Base-by-base conservation (phyloP, 495 filamentous ascomycete genomes). In the Bathelium albidoporum region DNA sequence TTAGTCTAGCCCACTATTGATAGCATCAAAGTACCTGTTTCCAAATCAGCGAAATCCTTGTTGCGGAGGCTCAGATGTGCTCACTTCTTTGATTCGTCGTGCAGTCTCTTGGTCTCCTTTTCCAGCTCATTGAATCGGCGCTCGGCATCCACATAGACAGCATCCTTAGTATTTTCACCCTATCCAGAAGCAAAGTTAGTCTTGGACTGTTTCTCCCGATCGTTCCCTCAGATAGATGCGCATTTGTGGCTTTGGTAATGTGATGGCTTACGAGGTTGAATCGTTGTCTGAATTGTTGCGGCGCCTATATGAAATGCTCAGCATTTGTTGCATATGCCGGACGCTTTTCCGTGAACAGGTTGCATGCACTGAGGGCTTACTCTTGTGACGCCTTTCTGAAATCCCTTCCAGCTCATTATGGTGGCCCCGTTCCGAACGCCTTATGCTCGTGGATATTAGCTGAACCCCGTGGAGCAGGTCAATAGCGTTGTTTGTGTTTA, bases 401-500 rank as follows among this genome's bases (percentile, higher is more conserved):
- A 89, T 66, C 94, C 94, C 78, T 92, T 93, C 79, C 96, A 91
- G 85, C 93, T 97, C 94, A 98, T 98, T 59, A 69, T 73, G 31
- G 20, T 60, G 4, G 3, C 16, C 58, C 49, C 9, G 2, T 3
- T 55, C 62, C 28, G 29, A 18, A 53, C n/a, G 22, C 49, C 24
- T 60, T 41, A 5, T 18, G 55, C 28, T 16, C 34, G 58, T 22
- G 9, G 26, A 24, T 22, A 22, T 41, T 2, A 18, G 41, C 61
- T 10, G 12, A 32, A 41, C 24, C 7, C 41, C 32, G 12, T 43
- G 41, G 34, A 9, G 10, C 36, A 18, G 7, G n/a, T 62, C 14
- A 24, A n/a, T 34, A 28, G 32, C 32, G 29, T 32, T 20, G 36
- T 2, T 62, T 32, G 22, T 28, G 9, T 55, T 26, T 24, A 20